Conservation (phyloP, 768 basidiomycete genomes). For the Boletus fagicola region DNA sequence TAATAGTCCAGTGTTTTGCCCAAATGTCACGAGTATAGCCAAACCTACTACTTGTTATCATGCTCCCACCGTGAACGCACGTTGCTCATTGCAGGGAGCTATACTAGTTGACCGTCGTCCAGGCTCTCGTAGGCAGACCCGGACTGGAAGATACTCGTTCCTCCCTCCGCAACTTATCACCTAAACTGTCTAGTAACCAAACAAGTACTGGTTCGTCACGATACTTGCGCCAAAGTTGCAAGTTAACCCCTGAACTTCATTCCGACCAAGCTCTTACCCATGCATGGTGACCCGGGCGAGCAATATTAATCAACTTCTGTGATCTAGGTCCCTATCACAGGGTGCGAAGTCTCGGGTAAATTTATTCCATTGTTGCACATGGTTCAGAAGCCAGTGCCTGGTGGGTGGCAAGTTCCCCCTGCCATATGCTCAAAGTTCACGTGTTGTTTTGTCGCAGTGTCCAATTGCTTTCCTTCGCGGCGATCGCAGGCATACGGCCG, state of each 20-base stretch:
- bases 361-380: not conserved
- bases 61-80: not conserved
- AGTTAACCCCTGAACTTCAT: not conserved
- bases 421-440: not conserved
- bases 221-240: not conserved
- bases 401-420: not conserved
- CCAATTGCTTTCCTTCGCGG: not conserved
- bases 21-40: not conserved
- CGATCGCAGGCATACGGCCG: not conserved
- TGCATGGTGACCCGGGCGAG: too few species aligned
- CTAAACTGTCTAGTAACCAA: not conserved
- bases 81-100: not conserved
- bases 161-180: not conserved
- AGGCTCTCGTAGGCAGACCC: not conserved
- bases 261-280: not conserved
- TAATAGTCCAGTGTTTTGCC: not conserved
- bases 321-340: not conserved
- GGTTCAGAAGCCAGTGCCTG: not conserved
- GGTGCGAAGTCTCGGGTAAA: not conserved
- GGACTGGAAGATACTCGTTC: not conserved
- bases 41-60: not conserved
- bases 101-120: not conserved
- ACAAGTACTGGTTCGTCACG: not conserved
- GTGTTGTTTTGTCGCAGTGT: not conserved
- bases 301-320: not conserved